Evolutionary conservation across 768 basidiomycete genomes (phyloP).

Genomic region (Lentinula detonsa): DNA sequence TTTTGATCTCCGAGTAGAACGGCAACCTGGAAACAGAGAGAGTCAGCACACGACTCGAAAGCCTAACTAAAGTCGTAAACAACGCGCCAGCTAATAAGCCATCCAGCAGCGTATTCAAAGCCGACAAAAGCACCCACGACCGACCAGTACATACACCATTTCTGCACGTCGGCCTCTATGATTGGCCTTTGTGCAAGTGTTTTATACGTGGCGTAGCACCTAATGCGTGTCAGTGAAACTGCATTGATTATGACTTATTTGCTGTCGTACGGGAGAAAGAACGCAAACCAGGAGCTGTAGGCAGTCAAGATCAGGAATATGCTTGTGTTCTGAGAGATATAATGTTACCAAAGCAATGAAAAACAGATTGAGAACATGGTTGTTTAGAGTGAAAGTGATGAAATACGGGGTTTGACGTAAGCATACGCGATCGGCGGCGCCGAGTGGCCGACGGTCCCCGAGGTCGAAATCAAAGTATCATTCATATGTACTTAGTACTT

Average conservation of each 20-base stretch:
- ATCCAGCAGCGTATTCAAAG: constrained; percentile 57
- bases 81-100: constrained; percentile 60
- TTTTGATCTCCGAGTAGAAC: constrained; percentile 72
- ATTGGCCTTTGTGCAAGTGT: constrained; percentile 47
- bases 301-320: neutral
- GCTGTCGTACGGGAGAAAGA: constrained; percentile 40
- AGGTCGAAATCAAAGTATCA: neutral
- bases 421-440: neutral
- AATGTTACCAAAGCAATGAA: constrained; percentile 8
- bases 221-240: neutral
- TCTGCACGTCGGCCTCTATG: constrained; percentile 46
- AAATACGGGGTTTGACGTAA: neutral
- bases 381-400: neutral
- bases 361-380: constrained; percentile 10
- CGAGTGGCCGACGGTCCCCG: neutral
- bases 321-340: neutral
- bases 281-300: constrained; percentile 65
- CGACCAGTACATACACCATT: constrained; percentile 59
- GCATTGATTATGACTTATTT: neutral
- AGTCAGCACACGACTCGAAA: constrained; percentile 12
- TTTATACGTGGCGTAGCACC: constrained; percentile 59
- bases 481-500: too few relatives aligned
- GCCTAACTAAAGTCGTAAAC: constrained; percentile 1
- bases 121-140: constrained; percentile 56
- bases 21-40: constrained; percentile 47